These are phyloP conservation scores for Microsporum ferrugineum DNA, from an alignment of 2,329 filamentous ascomycete species.

Conservation along the genomic window DNA sequence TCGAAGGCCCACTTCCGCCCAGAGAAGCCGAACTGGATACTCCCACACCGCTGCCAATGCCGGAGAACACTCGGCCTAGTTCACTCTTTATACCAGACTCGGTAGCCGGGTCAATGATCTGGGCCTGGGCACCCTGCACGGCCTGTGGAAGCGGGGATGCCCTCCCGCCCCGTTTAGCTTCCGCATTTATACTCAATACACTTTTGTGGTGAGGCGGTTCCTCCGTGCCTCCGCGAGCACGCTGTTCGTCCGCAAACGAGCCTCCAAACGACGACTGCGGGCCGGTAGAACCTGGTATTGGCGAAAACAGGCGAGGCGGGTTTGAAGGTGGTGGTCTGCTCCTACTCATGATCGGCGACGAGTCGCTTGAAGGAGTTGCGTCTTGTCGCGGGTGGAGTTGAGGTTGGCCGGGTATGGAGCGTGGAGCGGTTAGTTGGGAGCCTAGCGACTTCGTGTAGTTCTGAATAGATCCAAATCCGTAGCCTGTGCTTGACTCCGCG, in stretches of 20 bases:
- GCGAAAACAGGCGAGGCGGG: slow-evolving; percentile 25
- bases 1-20: slow-evolving; percentile 42
- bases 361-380: slow-evolving; percentile 24
- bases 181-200: slow-evolving; percentile 59
- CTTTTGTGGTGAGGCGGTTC: slow-evolving; percentile 52
- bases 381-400: slow-evolving; percentile 28
- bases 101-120: slow-evolving; percentile 69
- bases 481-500: slow-evolving; percentile 23
- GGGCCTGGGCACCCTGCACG: slow-evolving; percentile 85
- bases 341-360: slow-evolving; percentile 15
- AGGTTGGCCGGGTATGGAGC: slow-evolving; percentile 19
- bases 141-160: slow-evolving; percentile 84
- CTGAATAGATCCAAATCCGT: slow-evolving; percentile 32
- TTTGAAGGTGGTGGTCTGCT: slow-evolving; percentile 20
- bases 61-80: slow-evolving; percentile 87
- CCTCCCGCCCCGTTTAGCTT: slow-evolving; percentile 70
- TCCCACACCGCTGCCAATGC: slow-evolving; percentile 64
- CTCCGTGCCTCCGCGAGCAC: slow-evolving; percentile 39
- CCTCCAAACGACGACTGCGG: slow-evolving; percentile 11
- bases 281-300: slow-evolving; percentile 24
- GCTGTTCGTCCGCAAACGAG: slow-evolving; percentile 23
- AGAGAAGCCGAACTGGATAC: slow-evolving; percentile 39
- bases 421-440: slow-evolving; percentile 27
- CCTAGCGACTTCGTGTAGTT: slow-evolving; percentile 33
- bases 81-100: slow-evolving; percentile 90